Base-by-base conservation (phyloP, 805 yeast species). In the Saturnispora saitoi region DNA sequence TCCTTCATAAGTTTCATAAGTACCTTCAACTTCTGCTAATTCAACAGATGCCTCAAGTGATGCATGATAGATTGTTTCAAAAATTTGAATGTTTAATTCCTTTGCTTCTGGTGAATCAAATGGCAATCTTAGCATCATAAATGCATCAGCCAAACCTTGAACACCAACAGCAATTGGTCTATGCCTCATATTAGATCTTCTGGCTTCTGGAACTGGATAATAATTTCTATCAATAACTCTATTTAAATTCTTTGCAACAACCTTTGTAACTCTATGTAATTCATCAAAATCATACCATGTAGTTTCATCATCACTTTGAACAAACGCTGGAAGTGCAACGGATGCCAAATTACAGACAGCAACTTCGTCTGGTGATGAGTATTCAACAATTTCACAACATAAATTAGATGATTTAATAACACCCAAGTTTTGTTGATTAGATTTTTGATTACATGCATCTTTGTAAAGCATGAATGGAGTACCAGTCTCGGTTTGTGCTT, bases 121-220 rank as follows among this genome's bases (percentile, higher is more conserved):
- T 39, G 81, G 79, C 54, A 76, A 58, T 63, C 82, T 69, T 59
- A 77, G 67, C 50, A 68, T 68, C 77, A 76, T 73, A 58, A 77
- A 77, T 4, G 78, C 65, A 58, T 77, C 83, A 31, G 83, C 81
- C 45, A 77, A 69, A 57, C 83, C 83, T 64, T 77, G 83, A 45
- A 77, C 82, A 64, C 83, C 83, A 50, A 77, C 67, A 37, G 82
- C 82, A 63, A 77, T 75, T 28, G 83, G 83, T 66, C 83, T 72
- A 58, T 77, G 72, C 60, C 76, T 72, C 73, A 72, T 67, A 62
- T 77, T 77, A 31, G 82, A 77, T 30, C 58, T 67, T 56, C 65
- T 65, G 32, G 83, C 80, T 62, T 73, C 77, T 47, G 70, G 72
- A 54, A 77, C 78, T 28, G 83, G 83, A 58, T 77, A 77, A 58